A percentile compares a stretch with the other conserved stretches of the same genome.
Evolutionary conservation across 768 basidiomycete genomes (phyloP).

Genomic region (Russula earlei): DNA sequence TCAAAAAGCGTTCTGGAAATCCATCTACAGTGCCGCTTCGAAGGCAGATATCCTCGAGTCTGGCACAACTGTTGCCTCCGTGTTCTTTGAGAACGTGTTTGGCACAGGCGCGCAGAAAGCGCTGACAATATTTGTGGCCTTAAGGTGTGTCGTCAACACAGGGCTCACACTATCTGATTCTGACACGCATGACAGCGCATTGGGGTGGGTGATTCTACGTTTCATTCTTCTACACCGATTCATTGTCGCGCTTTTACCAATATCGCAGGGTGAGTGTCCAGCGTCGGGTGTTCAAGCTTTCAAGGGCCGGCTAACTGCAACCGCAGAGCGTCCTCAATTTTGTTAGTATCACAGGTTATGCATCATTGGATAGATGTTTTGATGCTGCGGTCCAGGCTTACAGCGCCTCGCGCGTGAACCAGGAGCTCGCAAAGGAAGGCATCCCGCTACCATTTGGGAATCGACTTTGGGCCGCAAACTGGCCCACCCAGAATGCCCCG

Average conservation of each 20-base stretch:
- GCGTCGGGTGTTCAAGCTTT: background rate
- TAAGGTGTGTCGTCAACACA: constrained; percentile 32
- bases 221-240: background rate
- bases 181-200: constrained; percentile 24
- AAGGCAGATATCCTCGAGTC: constrained; percentile 40
- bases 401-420: constrained; percentile 42
- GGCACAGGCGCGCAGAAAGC: constrained; percentile 43
- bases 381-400: constrained; percentile 33
- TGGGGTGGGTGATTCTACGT: constrained; percentile 24
- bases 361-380: background rate
- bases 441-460: constrained; percentile 53
- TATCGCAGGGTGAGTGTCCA: constrained; percentile 4
- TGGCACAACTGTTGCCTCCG: constrained; percentile 47
- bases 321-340: constrained; percentile 8
- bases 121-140: constrained; percentile 46
- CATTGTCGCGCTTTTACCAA: background rate
- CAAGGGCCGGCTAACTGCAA: background rate
- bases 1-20: background rate
- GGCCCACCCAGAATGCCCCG: constrained; percentile 50
- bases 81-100: constrained; percentile 54
- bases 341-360: background rate
- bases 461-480: constrained; percentile 52
- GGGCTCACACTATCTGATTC: background rate
- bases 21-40: constrained; percentile 30
- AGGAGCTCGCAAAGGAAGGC: constrained; percentile 56